These are phyloP conservation scores for Jatropha podagrica DNA, from an alignment of 441 rosid species.

Conservation along the genomic window DNA sequence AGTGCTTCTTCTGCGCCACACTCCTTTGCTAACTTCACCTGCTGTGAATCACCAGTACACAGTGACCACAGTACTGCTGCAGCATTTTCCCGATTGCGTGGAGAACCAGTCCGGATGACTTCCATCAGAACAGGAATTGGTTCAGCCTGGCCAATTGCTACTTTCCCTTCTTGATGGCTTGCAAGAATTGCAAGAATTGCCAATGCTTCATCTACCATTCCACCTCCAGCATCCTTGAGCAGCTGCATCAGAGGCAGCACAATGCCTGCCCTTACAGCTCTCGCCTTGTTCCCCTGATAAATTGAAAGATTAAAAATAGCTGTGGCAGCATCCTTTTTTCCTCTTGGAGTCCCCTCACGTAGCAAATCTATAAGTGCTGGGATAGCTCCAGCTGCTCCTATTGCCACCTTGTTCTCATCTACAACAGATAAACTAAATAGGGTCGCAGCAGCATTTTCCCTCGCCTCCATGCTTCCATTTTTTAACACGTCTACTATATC, in stretches of 20 bases:
- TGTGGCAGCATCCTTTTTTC: constrained; percentile 96
- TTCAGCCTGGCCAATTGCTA: constrained; percentile 70
- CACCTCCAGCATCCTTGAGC: constrained; percentile 88
- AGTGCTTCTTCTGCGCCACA: constrained; percentile 72
- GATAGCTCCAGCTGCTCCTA: constrained; percentile 96
- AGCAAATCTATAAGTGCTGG: constrained; percentile 84
- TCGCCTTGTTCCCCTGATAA: constrained; percentile 96
- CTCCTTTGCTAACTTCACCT: constrained; percentile 64
- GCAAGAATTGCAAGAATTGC: constrained; percentile 93
- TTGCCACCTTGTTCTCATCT: constrained; percentile 93
- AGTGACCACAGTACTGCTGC: constrained; percentile 81
- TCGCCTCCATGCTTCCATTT: constrained; percentile 95
- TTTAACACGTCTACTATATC: constrained; percentile 84
- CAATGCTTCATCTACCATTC: constrained; percentile 96
- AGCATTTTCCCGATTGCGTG: constrained; percentile 88
- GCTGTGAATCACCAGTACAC: constrained; percentile 64
- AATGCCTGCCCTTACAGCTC: constrained; percentile 92
- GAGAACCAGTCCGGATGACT: constrained; percentile 82
- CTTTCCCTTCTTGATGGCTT: constrained; percentile 85
- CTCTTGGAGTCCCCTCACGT: constrained; percentile 87
- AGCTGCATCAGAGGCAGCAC: constrained; percentile 68
- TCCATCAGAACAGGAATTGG: constrained; percentile 75
- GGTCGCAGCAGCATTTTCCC: constrained; percentile 98
- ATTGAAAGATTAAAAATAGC: constrained; percentile 91
- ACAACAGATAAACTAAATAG: constrained; percentile 92